Evolutionary conservation across 768 basidiomycete species (phyloP).

Genomic region (Termitomyces sp.): DNA sequence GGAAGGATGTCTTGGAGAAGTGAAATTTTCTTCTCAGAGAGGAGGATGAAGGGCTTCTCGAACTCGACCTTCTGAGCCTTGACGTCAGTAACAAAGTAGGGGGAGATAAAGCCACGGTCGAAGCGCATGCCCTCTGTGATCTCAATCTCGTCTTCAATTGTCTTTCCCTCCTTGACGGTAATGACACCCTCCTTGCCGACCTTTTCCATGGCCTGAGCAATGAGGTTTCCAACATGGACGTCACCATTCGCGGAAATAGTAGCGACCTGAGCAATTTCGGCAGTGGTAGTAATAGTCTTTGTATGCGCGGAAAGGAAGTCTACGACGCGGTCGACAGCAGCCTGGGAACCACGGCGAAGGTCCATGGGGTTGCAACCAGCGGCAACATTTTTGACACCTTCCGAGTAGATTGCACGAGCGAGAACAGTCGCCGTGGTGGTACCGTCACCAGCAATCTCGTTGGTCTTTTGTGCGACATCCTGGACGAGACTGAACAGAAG

Average conservation of each 20-base stretch:
- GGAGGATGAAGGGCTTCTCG: slow-evolving; percentile 91
- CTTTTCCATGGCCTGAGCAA: slow-evolving; percentile 99
- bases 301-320: slow-evolving; percentile 84
- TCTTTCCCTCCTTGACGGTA: slow-evolving; percentile 98
- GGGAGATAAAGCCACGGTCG: slow-evolving; percentile 97
- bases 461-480: slow-evolving; percentile 95
- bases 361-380: slow-evolving; percentile 99
- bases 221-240: slow-evolving; percentile 85
- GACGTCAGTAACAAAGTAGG: slow-evolving; percentile 98
- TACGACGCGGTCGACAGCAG: slow-evolving; percentile 93
- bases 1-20: slow-evolving; percentile 93
- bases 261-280: slow-evolving; percentile 98
- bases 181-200: slow-evolving; percentile 99
- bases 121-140: slow-evolving; percentile 99
- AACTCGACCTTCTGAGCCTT: slow-evolving; percentile 95
- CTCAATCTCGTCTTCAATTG: slow-evolving; percentile 98
- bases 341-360: slow-evolving; percentile 95
- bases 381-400: slow-evolving; percentile 98
- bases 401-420: slow-evolving; percentile 94
- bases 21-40: slow-evolving; percentile 98
- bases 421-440: slow-evolving; percentile 98
- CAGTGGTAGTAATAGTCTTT: slow-evolving; percentile 92
- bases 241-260: slow-evolving; percentile 87
- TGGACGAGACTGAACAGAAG: slow-evolving; percentile 66
- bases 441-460: slow-evolving; percentile 95